Conservation (phyloP, 2,329 filamentous ascomycete species). For the Parascedosporium putredinis region DNA sequence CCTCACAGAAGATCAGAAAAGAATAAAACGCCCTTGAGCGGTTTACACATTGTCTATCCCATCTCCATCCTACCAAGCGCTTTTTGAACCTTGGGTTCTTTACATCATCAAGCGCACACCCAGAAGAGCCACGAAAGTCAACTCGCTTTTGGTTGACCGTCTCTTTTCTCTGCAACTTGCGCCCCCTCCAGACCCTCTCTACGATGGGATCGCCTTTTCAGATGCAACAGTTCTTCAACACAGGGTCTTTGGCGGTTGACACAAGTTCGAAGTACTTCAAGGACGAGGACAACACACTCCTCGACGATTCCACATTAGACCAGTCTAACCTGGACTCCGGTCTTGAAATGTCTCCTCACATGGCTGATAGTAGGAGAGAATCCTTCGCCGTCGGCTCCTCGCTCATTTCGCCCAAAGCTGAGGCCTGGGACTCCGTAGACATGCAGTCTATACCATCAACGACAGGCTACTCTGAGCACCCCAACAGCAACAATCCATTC, state of each 20-base stretch:
- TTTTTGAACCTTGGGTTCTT: no score
- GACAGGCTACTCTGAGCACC: conserved; percentile 50
- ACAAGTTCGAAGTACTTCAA: conserved; percentile 35
- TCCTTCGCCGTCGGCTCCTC: conserved; percentile 47
- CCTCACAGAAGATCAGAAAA: not conserved
- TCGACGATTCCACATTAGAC: conserved; percentile 34
- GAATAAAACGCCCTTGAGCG: not conserved
- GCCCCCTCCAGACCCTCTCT: not conserved
- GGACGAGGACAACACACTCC: not conserved
- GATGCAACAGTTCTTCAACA: conserved; percentile 42
- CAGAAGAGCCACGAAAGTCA: not conserved
- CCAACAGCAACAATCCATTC: conserved; percentile 53
- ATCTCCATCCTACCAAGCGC: no score
- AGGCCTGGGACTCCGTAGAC: conserved; percentile 53
- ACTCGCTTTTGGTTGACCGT: not conserved
- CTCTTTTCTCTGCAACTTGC: not conserved
- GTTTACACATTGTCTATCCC: no score
- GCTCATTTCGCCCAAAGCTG: conserved; percentile 55
- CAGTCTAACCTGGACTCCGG: conserved; percentile 49
- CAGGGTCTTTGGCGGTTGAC: conserved; percentile 40
- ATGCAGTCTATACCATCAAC: conserved; percentile 55
- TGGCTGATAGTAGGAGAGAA: conserved; percentile 52
- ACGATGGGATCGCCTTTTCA: conserved; percentile 37
- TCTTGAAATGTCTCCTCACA: conserved; percentile 52
- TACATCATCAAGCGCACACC: not conserved